phyloP scores from a whole-genome alignment of 495 filamentous ascomycete genomes.

The Daldinia bambusicola region DNA sequence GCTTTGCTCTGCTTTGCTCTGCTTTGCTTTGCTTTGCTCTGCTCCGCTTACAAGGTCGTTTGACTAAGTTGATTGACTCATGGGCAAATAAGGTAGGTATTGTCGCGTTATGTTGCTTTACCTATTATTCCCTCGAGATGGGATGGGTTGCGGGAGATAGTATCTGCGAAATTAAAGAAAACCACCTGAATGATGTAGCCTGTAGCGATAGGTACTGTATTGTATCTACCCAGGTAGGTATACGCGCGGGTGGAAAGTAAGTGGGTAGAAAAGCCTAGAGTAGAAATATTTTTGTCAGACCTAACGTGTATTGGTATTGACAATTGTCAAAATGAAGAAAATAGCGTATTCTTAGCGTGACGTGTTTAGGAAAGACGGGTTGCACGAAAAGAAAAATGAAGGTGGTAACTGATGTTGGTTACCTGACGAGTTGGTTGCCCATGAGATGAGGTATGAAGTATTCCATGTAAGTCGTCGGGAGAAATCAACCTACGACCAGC shows the following conservation, averaged over 20 bases:
- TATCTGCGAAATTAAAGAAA: background rate
- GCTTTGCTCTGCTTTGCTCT: no score
- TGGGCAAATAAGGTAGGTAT: slow-evolving; percentile 7
- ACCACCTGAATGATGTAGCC: background rate
- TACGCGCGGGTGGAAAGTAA: background rate
- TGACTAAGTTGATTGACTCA: slow-evolving; percentile 23
- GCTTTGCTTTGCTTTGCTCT: no score
- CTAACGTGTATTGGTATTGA: slow-evolving; percentile 8
- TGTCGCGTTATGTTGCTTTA: background rate
- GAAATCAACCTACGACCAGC: slow-evolving; percentile 8
- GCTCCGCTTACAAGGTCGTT: background rate
- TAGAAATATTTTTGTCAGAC: slow-evolving; percentile 10
- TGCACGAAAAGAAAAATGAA: slow-evolving; percentile 16
- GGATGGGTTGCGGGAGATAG: no score
- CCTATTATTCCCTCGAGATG: background rate
- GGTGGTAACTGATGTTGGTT: slow-evolving; percentile 29
- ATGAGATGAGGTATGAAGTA: background rate
- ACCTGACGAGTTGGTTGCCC: slow-evolving; percentile 8
- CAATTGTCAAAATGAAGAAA: background rate
- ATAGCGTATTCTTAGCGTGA: slow-evolving; percentile 20
- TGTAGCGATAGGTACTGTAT: background rate
- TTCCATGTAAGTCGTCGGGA: background rate
- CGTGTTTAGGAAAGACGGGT: slow-evolving; percentile 5
- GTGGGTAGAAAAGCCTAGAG: slow-evolving; percentile 12
- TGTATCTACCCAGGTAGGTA: background rate